These are phyloP conservation scores for Aquanectria penicillioides DNA, from an alignment of 2,329 filamentous ascomycete genomes.

Conservation along the genomic window DNA sequence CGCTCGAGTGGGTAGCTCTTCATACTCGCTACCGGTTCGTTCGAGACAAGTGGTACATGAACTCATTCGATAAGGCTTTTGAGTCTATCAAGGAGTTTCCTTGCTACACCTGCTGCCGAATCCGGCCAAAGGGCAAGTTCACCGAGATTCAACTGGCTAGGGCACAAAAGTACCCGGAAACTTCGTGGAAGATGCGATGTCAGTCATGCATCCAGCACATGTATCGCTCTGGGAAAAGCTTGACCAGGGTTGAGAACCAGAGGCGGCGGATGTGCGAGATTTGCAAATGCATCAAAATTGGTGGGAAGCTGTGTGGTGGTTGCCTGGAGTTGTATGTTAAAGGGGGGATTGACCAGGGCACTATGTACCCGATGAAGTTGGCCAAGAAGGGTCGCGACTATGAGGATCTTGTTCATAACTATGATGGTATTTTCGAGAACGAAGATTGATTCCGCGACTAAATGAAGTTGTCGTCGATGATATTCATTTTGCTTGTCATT, in stretches of 20 bases:
- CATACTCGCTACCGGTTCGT: constrained; percentile 24
- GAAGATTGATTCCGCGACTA: neutral
- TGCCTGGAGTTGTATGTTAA: constrained; percentile 31
- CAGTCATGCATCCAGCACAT: constrained; percentile 17
- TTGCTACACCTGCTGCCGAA: constrained; percentile 30
- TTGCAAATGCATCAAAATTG: constrained; percentile 28
- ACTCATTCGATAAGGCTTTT: neutral
- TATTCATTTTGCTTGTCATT: too few relatives aligned
- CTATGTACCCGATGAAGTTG: neutral
- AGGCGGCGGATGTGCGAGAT: constrained; percentile 23
- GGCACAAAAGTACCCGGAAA: neutral
- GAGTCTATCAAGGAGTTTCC: constrained; percentile 4
- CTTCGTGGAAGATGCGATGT: constrained; percentile 30
- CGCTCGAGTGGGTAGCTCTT: constrained; percentile 22
- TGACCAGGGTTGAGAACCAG: constrained; percentile 14
- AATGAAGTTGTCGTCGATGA: too few relatives aligned
- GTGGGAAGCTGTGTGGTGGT: constrained; percentile 19
- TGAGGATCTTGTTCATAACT: constrained; percentile 4
- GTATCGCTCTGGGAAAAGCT: constrained; percentile 1
- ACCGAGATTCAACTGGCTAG: neutral
- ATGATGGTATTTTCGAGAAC: constrained; percentile 17
- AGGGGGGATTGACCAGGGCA: constrained; percentile 16
- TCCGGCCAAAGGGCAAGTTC: constrained; percentile 18
- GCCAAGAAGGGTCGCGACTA: neutral
- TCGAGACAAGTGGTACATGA: constrained; percentile 21